Conservation (phyloP, 129 eudicot species). For the Chrysanthemum makinoi region DNA sequence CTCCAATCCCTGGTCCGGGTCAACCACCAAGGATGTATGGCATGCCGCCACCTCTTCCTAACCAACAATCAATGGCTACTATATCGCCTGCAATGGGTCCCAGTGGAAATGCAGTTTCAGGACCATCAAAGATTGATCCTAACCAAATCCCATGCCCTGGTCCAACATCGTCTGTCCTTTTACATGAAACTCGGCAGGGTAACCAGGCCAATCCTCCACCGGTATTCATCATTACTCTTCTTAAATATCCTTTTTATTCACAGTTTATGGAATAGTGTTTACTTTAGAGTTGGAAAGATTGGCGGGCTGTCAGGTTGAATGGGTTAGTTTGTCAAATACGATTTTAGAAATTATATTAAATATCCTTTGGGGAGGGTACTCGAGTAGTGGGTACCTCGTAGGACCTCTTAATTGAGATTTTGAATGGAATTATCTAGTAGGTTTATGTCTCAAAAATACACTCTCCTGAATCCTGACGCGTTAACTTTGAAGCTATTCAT, state of each 20-base stretch:
- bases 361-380: too few relatives aligned
- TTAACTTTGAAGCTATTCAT: background rate
- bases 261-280: background rate
- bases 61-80: conserved; percentile 65
- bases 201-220: conserved; percentile 99
- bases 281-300: background rate
- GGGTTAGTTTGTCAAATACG: background rate
- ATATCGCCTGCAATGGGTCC: conserved; percentile 63
- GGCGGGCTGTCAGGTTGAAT: background rate
- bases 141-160: conserved; percentile 89
- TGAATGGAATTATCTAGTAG: too few relatives aligned
- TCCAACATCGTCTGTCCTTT: conserved; percentile 57
- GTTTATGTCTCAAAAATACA: too few relatives aligned
- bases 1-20: conserved; percentile 43
- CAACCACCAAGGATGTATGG: conserved; percentile 80
- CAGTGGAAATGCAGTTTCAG: conserved; percentile 50
- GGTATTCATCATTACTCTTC: conserved; percentile 41
- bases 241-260: background rate
- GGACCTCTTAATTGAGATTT: background rate
- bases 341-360: background rate
- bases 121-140: conserved; percentile 80
- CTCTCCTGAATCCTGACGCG: background rate
- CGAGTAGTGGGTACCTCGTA: too few relatives aligned
- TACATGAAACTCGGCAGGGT: conserved; percentile 93
- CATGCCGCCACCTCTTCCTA: conserved; percentile 60